Conservation (phyloP, 1,284 basidiomycete genomes). For the Golubevia sp. region DNA sequence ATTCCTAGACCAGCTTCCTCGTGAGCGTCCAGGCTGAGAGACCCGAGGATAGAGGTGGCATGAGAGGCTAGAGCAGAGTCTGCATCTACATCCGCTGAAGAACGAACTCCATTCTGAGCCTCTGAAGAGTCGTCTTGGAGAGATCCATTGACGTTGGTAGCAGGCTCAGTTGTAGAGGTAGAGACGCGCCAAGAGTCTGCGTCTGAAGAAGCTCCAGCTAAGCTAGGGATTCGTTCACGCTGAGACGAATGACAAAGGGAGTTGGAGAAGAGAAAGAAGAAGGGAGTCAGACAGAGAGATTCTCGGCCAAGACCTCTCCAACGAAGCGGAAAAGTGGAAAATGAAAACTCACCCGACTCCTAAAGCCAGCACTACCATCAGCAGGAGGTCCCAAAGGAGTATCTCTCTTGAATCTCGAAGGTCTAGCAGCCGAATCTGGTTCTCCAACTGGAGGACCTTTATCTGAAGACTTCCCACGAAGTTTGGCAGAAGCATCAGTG, state of each 20-base stretch:
- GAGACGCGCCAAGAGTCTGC: constrained; percentile 1
- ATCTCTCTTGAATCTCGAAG: constrained; percentile 19
- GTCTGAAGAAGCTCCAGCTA: not conserved
- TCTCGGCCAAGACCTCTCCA: constrained; percentile 10
- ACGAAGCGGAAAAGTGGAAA: constrained; percentile 25
- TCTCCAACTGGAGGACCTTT: constrained; percentile 1
- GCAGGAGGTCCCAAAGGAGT: constrained; percentile 45
- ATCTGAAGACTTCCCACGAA: constrained; percentile 1
- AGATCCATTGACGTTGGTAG: constrained; percentile 1
- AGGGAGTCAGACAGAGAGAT: constrained; percentile 1
- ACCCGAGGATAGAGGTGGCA: constrained; percentile 30
- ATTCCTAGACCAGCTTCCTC: constrained; percentile 9
- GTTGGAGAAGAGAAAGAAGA: constrained; percentile 1
- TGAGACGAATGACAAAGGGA: constrained; percentile 5
- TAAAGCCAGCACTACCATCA: constrained; percentile 47
- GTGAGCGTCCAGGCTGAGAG: constrained; percentile 37
- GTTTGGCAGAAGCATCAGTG: constrained; percentile 6
- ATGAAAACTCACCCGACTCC: constrained; percentile 12
- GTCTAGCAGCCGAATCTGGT: not conserved
- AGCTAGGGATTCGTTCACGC: constrained; percentile 4
- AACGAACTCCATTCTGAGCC: not conserved
- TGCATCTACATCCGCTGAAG: constrained; percentile 10
- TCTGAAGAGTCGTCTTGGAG: not conserved
- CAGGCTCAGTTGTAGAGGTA: not conserved
- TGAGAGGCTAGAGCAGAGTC: constrained; percentile 27